Evolutionary conservation across 805 yeast genomes (phyloP).

Genomic region (Teunomyces atbi): DNA sequence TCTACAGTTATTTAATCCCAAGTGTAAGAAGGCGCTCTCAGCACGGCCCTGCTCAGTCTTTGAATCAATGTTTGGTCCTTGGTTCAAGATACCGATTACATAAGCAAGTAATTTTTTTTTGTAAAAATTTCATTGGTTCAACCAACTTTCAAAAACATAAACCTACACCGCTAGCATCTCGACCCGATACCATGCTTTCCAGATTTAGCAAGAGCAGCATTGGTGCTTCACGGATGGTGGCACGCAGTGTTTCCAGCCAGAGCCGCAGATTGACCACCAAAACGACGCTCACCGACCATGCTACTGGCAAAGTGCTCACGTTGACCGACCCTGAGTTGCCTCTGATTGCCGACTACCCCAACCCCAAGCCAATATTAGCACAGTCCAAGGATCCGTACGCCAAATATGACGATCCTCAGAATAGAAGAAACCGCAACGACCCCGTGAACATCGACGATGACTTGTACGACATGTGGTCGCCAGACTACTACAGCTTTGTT

Average conservation of each 20-base stretch:
- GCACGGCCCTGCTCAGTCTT: too few relatives aligned
- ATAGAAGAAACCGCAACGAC: conserved; percentile 74
- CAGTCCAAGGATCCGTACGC: conserved; percentile 69
- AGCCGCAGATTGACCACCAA: conserved; percentile 29
- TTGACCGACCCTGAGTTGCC: conserved; percentile 44
- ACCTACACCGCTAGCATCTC: neutral
- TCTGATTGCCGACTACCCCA: conserved; percentile 58
- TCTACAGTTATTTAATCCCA: too few relatives aligned
- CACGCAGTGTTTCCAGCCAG: conserved; percentile 7
- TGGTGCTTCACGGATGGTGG: conserved; percentile 9
- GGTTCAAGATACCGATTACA: too few relatives aligned
- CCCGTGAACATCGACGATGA: conserved; percentile 73
- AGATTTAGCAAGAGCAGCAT: conserved; percentile 24
- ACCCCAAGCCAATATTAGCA: conserved; percentile 55
- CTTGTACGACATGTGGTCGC: conserved; percentile 80
- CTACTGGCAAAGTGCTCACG: conserved; percentile 36
- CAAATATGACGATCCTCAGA: conserved; percentile 77
- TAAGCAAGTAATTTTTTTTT: conserved; percentile 6
- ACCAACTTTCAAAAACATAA: neutral
- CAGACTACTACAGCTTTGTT: conserved; percentile 65
- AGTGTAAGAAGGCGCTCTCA: too few relatives aligned
- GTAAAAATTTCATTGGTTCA: conserved; percentile 7
- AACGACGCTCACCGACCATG: conserved; percentile 39
- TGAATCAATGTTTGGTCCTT: too few relatives aligned
- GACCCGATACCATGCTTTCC: conserved; percentile 20